These are phyloP conservation scores for Cyberlindnera suaveolens DNA, from an alignment of 805 yeast species.

Conservation along the genomic window DNA sequence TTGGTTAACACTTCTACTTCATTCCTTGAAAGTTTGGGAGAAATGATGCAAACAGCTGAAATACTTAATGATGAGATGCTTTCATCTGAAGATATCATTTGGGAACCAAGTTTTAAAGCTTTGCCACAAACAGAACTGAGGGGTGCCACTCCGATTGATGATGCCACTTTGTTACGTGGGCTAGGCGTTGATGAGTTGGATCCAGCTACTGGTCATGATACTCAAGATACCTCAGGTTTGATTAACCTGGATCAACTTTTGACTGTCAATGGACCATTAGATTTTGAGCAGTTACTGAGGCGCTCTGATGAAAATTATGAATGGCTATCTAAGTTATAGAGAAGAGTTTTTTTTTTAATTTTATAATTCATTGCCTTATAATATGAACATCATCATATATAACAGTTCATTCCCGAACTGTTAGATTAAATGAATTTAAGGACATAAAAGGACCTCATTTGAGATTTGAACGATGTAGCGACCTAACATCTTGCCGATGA, in stretches of 20 bases:
- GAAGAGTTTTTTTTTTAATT: background rate
- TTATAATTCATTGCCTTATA: background rate
- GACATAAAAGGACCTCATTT: too few species aligned
- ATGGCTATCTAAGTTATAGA: background rate
- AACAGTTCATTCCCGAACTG: too few species aligned
- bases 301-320: background rate
- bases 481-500: too few species aligned
- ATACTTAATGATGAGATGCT: slow-evolving; percentile 12
- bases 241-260: slow-evolving; percentile 6
- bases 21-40: slow-evolving; percentile 5
- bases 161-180: slow-evolving; percentile 2
- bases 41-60: background rate
- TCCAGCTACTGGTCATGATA: background rate
- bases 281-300: background rate
- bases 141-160: background rate
- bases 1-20: slow-evolving; percentile 6
- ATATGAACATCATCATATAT: too few species aligned
- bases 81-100: slow-evolving; percentile 14
- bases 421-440: too few species aligned
- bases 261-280: background rate
- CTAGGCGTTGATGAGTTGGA: slow-evolving; percentile 3
- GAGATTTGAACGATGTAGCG: too few species aligned
- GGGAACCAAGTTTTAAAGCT: slow-evolving; percentile 18
- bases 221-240: background rate
- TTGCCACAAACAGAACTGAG: slow-evolving; percentile 3